phyloP scores from a whole-genome alignment of 306 rosid species.

The Abrus pulchellus region DNA sequence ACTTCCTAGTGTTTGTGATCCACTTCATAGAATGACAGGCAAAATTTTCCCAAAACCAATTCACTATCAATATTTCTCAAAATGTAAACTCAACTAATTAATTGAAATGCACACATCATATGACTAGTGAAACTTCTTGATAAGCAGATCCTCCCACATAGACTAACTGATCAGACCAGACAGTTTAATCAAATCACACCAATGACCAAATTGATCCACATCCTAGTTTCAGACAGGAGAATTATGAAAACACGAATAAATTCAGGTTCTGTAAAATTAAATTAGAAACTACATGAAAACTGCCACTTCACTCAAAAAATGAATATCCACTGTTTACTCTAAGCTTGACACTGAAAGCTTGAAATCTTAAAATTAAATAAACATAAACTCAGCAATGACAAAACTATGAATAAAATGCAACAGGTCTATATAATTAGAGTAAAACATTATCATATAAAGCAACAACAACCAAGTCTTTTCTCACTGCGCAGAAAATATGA shows the following conservation, averaged over 20 bases:
- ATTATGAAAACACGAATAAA: constrained; percentile 14
- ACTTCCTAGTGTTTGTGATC: constrained; percentile 34
- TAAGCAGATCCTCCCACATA: constrained; percentile 27
- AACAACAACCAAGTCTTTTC: neutral
- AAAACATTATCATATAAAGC: neutral
- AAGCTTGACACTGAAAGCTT: constrained; percentile 3
- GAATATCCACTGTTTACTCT: neutral
- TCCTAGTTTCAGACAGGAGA: constrained; percentile 3
- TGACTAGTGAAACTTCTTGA: constrained; percentile 7
- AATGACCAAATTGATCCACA: constrained; percentile 13
- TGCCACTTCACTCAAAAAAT: constrained; percentile 2
- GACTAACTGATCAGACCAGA: constrained; percentile 14
- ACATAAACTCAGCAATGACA: constrained; percentile 3
- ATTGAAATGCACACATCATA: constrained; percentile 21
- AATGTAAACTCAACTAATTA: constrained; percentile 21
- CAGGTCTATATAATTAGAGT: neutral
- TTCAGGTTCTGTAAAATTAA: constrained; percentile 24
- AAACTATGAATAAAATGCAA: neutral
- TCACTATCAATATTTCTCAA: constrained; percentile 18
- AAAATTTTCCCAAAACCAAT: constrained; percentile 6
- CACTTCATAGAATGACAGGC: constrained; percentile 17
- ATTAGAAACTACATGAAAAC: constrained; percentile 22
- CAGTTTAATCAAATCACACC: constrained; percentile 6
- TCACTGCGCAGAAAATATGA: neutral
- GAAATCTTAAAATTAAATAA: constrained; percentile 19